Conservation (phyloP, 352 stramenopile species). For the Pythium sp. region DNA sequence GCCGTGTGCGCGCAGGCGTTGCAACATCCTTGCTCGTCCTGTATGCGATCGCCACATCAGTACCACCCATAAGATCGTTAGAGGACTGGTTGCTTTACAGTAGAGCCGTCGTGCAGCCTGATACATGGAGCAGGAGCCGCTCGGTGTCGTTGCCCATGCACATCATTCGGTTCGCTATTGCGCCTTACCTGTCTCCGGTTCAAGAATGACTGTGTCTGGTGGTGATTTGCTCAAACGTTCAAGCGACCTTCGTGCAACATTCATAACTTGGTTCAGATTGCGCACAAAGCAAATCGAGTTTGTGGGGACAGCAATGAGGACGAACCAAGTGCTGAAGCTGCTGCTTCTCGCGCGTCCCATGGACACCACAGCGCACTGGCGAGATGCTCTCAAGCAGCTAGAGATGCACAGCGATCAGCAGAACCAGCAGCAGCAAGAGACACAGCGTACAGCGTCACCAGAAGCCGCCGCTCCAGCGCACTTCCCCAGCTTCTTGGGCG, state of each 20-base stretch:
- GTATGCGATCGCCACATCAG: neutral
- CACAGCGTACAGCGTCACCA: neutral
- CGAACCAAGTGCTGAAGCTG: constrained; percentile 23
- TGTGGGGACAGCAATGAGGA: constrained; percentile 3
- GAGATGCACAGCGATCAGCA: neutral
- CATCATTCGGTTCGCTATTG: neutral
- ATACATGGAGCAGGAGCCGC: constrained; percentile 5
- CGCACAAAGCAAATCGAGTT: neutral
- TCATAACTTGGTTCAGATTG: neutral
- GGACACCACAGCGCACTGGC: constrained; percentile 27
- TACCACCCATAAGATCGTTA: neutral
- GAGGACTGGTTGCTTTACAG: neutral
- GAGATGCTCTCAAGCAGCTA: constrained; percentile 4
- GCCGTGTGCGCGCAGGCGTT: constrained; percentile 10
- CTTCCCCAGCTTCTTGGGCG: constrained; percentile 16
- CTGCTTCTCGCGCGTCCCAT: constrained; percentile 24
- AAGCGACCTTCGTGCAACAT: constrained; percentile 20
- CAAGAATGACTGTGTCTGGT: constrained; percentile 7
- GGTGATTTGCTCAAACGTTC: constrained; percentile 3
- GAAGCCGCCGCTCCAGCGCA: neutral
- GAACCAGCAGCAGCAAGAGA: neutral
- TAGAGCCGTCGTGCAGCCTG: neutral
- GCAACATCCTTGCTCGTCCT: constrained; percentile 15
- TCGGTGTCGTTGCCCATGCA: neutral
- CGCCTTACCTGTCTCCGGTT: neutral